phyloP scores from a whole-genome alignment of 495 filamentous ascomycete species.

The Penicillium goetzii region DNA sequence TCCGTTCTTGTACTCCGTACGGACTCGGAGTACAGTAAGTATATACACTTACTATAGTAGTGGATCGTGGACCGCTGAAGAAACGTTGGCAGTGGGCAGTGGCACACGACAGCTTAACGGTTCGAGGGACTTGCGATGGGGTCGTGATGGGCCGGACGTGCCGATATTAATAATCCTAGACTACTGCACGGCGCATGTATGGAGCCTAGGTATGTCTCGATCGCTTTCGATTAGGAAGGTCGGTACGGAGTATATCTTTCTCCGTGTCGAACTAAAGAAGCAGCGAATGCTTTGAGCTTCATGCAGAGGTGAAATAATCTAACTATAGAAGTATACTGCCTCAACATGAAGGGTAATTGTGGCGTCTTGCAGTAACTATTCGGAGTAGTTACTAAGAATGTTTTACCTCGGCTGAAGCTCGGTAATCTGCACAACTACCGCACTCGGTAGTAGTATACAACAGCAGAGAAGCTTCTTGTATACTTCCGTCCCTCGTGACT shows the following conservation, averaged over 20 bases:
- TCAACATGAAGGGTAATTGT: too few species aligned
- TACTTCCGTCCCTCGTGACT: not conserved
- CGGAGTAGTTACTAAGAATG: not conserved
- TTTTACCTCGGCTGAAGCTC: slow-evolving; percentile 4
- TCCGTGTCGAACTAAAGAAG: not conserved
- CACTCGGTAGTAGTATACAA: too few species aligned
- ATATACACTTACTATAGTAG: not conserved
- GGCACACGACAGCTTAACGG: slow-evolving; percentile 28
- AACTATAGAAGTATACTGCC: not conserved
- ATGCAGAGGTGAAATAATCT: not conserved
- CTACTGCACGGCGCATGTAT: not conserved
- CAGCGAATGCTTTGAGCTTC: not conserved
- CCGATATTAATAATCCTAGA: slow-evolving; percentile 20
- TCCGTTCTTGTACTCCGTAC: not conserved
- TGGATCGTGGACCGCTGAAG: not conserved
- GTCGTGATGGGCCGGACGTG: slow-evolving; percentile 15
- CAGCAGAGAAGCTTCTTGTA: not conserved
- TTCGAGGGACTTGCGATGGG: not conserved
- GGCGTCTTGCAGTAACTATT: too few species aligned
- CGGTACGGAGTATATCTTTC: not conserved
- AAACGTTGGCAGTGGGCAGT: not conserved
- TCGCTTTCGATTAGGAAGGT: slow-evolving; percentile 9
- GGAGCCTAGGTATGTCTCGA: not conserved
- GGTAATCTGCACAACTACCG: not conserved
- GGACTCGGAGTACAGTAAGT: too few species aligned